These are phyloP conservation scores for Herpetomonas muscarum DNA, from an alignment of 208 protist species.

Conservation along the genomic window DNA sequence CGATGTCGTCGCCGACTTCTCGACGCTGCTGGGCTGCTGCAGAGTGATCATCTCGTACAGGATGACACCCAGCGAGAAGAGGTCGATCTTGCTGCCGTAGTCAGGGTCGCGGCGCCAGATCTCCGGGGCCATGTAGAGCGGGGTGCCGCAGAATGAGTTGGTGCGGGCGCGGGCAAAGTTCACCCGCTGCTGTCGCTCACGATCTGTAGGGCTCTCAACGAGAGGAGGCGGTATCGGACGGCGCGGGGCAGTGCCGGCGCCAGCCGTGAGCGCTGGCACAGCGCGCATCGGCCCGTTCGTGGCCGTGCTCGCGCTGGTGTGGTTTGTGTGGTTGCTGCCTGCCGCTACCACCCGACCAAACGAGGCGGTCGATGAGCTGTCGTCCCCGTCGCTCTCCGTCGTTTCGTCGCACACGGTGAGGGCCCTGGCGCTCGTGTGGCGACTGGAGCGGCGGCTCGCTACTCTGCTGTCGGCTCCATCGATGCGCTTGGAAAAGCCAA, in stretches of 20 bases:
- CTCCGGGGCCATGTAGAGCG: constrained; percentile 92
- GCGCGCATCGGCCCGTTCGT: too few relatives aligned
- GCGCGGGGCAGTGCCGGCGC: not conserved
- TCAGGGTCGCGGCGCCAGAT: constrained; percentile 82
- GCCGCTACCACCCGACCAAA: too few relatives aligned
- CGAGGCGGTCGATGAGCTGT: too few relatives aligned
- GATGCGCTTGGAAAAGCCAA: constrained; percentile 75
- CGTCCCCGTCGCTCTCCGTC: too few relatives aligned
- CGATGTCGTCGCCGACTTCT: constrained; percentile 14
- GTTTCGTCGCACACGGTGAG: too few relatives aligned
- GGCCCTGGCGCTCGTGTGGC: not conserved
- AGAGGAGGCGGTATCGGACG: not conserved
- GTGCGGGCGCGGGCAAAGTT: not conserved
- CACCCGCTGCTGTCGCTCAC: not conserved
- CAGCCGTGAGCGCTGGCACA: not conserved
- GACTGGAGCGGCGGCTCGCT: constrained; percentile 20
- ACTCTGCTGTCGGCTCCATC: constrained; percentile 42
- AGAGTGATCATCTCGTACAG: constrained; percentile 86
- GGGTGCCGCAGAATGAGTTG: constrained; percentile 74
- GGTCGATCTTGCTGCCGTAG: constrained; percentile 92
- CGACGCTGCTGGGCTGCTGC: constrained; percentile 73
- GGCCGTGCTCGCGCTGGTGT: too few relatives aligned
- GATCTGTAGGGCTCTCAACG: not conserved
- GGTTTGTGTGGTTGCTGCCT: too few relatives aligned
- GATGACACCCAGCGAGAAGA: constrained; percentile 88